Conservation (phyloP, 2,329 filamentous ascomycete genomes). For the Fusarium tanahbumbuense region DNA sequence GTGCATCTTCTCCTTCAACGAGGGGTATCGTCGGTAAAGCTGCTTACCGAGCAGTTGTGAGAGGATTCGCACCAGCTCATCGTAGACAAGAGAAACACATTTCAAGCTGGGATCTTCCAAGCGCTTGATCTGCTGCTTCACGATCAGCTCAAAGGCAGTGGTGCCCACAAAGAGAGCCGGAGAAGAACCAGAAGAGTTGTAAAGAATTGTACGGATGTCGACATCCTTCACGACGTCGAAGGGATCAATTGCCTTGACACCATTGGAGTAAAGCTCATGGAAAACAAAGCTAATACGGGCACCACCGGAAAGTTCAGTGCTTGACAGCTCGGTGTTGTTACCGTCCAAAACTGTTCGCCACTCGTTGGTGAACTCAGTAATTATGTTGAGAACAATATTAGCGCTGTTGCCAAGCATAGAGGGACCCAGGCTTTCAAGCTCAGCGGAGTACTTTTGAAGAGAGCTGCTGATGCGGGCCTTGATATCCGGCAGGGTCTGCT, state of each 20-base stretch:
- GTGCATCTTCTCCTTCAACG: conserved; percentile 96
- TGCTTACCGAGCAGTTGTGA: conserved; percentile 89
- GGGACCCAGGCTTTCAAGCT: conserved; percentile 86
- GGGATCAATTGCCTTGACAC: conserved; percentile 96
- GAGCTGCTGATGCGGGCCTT: conserved; percentile 96
- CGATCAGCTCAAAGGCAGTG: conserved; percentile 97
- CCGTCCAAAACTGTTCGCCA: conserved; percentile 96
- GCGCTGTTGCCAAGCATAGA: conserved; percentile 96
- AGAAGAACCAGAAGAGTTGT: conserved; percentile 99
- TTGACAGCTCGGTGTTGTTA: conserved; percentile 96
- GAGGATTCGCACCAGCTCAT: conserved; percentile 95
- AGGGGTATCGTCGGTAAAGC: conserved; percentile 92
- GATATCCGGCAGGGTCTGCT: conserved; percentile 98
- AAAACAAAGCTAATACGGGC: conserved; percentile 99
- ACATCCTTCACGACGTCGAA: conserved; percentile 98
- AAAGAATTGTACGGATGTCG: conserved; percentile 95
- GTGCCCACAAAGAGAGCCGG: conserved; percentile 97
- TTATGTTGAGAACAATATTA: conserved; percentile 98
- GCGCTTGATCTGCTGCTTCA: conserved; percentile 98
- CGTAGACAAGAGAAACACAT: conserved; percentile 96
- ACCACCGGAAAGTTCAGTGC: conserved; percentile 92
- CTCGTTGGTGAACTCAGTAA: conserved; percentile 98
- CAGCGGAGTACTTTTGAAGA: conserved; percentile 87
- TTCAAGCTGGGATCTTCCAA: conserved; percentile 96
- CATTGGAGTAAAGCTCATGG: conserved; percentile 97